Base-by-base conservation (phyloP, 1,284 basidiomycete species). In the Sparassis latifolia region DNA sequence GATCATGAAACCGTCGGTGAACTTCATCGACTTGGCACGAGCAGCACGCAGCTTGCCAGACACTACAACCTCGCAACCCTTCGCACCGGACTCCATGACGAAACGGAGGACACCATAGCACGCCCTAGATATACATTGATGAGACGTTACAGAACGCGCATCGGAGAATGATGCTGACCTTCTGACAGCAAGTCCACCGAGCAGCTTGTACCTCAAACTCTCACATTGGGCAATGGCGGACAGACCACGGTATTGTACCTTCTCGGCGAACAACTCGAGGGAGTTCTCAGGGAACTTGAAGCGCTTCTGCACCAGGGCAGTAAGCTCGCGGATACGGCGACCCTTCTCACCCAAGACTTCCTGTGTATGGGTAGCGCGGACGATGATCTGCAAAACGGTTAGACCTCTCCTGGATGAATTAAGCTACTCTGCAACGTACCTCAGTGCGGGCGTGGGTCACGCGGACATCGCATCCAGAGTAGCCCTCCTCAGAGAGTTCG, bases 21-120 rank as follows among this genome's bases (percentile, higher is more conserved):
- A 99, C 77, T 99, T 99, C 97, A 99, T 99, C 45, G 92, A 92
- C 79, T 99, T 99, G 69, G 97, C 97, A 84, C 95, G 94, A 62
- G 97, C 97, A 64, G 96, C 97, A 72, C 97, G 94, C 66, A 99
- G 92, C 77, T 99, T 99, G 69, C 97, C 97, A 60, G 96, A 99
- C 59, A 99, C 94, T 68, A 99, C 92, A 60, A 99, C 97, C 76
- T 99, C 97, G 70, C 95, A 98, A 75, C 97, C 97, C 80, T 99
- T 99, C 62, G 97, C 97, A 63, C 92, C 92, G 53, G 95, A 97
- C 79, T 99, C 97, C 97, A 99, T 99, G 63, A 99, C 94, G 81
- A 98, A 99, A 66, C 97, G 93, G 68, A 99, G 93, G 63, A 99
- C 97, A 91, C 97, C 97, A 73, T 98, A 99, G 78, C 96, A 98